Base-by-base conservation (phyloP, 495 filamentous ascomycete species). In the Aspergillus indologenus region DNA sequence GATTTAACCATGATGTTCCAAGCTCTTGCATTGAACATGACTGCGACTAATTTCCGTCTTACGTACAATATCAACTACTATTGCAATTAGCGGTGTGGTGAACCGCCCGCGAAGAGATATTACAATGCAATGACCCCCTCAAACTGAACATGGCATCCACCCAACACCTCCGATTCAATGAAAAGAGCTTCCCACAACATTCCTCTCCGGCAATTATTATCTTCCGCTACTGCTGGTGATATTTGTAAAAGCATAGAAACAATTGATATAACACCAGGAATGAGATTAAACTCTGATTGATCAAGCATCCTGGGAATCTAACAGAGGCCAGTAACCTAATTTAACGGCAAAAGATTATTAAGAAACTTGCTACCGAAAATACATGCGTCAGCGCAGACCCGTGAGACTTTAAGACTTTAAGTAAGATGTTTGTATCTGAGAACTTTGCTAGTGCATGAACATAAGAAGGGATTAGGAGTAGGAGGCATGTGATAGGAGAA, bases 361-460 rank as follows among this genome's bases (percentile, higher is more conserved):
- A 40, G 34, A 14, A 15, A 29, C 26, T 14, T 40, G 34, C 34
- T 11, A 14, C 12, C 34, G 34, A 15, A 40, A 11, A 15, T 40
- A 40, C 34, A 40, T 3, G 9, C 5, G 34, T 40, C 34, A 2
- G 2, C 34, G 34, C 12, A 40, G 2, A 40, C 2, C 12, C 34
- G 12, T 40, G 34, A 14, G 12, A 8, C 12, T 40, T 40, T 11
- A 29, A 31, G 23, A 43, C 15, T 21, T 21, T 17, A 47, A 59
- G 55, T 53, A 51, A 29, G 4, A 29, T 54, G 61, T 45, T 53
- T 56, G 48, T 43, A 57, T 61, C 66, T 54, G 60, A 65, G 64
- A 68, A 66, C 66, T 68, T 67, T 65, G 60, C 67, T 69, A 63
- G 58, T 55, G 55, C 54, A 65, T 71, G 42, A 2, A 34, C 47